Evolutionary conservation across 768 basidiomycete genomes (phyloP), one percentile per base, ranked within the genome.

Genomic region (Gloeostereum incarnatum): DNA sequence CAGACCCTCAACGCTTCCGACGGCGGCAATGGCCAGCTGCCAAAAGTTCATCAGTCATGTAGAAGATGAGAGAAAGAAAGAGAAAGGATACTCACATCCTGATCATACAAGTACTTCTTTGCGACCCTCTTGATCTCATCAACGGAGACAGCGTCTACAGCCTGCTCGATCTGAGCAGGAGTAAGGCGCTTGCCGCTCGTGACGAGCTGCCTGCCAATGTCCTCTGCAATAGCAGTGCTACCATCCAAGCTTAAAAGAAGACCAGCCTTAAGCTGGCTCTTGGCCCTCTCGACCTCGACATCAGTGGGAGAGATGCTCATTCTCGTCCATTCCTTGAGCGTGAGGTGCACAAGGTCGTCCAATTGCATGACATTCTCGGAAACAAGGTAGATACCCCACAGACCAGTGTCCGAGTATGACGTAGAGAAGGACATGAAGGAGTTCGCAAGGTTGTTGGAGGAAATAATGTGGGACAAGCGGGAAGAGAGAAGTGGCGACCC

Each of bases 341-440:
- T 94, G 62, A 93, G 94, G 67, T 99, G 94, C 35, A 78, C 58
- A 44, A 97, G 67, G 57, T 98, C 94, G 52, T 98, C 94, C 31
- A 98, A 69, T 67, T 93, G 92, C 66, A 74, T 72, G 38, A 91
- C 55, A 72, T 97, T 97, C 73, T 99, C 96, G 13, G 88, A 80
- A 42, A 93, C 89, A 39, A 96, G 65, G 71, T 99, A 98, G 62
- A 97, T 90, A 51, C 94, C 94, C 96, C 94, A 99, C 23, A 98
- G 78, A 41, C 96, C 96, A 14, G 93, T 98, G 61, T 99, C 96
- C 5, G 92, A 91, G 70, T 99, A 99, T 5, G 86, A 90, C 1
- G 94, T 98, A 13, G 91, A 94, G 81, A 98, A 99, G 38, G 86
- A 89, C 89, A 97, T 94, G 83, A 87, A 99, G 42, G 85, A 90